A percentile compares a stretch with the other conserved stretches of the same genome.
Evolutionary conservation across 768 basidiomycete species (phyloP).

Genomic region (Tulasnella sp.): DNA sequence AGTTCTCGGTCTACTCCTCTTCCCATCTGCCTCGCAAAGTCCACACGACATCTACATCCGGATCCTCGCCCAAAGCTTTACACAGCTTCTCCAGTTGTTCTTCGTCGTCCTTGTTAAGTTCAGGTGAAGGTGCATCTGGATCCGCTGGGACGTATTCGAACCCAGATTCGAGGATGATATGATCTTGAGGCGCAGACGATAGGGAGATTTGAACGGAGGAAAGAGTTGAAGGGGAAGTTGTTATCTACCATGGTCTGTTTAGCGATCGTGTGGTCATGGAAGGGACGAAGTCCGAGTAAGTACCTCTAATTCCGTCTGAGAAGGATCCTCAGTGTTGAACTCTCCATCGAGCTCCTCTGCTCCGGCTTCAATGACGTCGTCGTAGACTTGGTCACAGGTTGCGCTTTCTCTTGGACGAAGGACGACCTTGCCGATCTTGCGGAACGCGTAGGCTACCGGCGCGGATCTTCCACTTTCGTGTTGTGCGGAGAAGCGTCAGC

Average conservation of each 20-base stretch:
- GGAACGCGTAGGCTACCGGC: conserved; percentile 4
- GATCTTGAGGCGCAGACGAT: background rate
- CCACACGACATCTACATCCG: conserved; percentile 4
- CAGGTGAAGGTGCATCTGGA: background rate
- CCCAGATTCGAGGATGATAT: conserved; percentile 4
- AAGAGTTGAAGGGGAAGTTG: background rate
- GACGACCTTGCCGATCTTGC: background rate
- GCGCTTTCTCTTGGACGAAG: background rate
- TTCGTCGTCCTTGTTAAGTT: conserved; percentile 2
- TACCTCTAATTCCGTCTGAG: conserved; percentile 1
- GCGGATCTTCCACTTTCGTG: background rate
- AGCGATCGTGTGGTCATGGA: background rate
- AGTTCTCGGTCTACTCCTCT: background rate
- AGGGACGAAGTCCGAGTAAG: background rate
- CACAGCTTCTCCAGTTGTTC: background rate
- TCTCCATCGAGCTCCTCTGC: conserved; percentile 1
- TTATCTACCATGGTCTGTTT: background rate
- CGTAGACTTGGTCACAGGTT: conserved; percentile 5
- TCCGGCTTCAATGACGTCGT: background rate
- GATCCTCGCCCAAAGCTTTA: background rate
- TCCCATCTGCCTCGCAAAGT: conserved; percentile 2
- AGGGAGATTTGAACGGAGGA: background rate
- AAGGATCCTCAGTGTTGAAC: background rate
- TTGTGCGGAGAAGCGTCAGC: background rate
- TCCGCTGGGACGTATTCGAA: conserved; percentile 10